Percentiles rank a stretch among this genome's conserved stretches.
These are phyloP conservation scores for Canna indica DNA, from an alignment of 176 grass and related monocot genomes.

Conservation along the genomic window DNA sequence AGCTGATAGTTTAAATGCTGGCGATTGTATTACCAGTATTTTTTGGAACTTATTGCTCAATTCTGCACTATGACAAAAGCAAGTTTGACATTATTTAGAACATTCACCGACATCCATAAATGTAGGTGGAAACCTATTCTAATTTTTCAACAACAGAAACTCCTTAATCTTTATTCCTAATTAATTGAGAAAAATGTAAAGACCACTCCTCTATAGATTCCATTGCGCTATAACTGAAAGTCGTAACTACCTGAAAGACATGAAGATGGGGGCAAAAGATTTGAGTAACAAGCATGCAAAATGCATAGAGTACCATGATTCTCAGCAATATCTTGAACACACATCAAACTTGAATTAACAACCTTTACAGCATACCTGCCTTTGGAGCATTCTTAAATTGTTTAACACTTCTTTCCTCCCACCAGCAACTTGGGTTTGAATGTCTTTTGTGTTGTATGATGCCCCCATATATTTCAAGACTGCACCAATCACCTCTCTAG, in stretches of 20 bases:
- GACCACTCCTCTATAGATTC: background rate
- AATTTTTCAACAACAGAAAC: background rate
- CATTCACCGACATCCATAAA: background rate
- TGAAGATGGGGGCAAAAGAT: background rate
- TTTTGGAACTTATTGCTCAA: too few species aligned
- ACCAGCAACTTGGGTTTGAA: slow-evolving; percentile 58
- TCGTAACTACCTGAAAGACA: background rate
- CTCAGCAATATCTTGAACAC: background rate
- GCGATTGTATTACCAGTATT: background rate
- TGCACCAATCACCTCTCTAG: slow-evolving; percentile 88
- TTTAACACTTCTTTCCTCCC: slow-evolving; percentile 56
- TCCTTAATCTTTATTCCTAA: background rate
- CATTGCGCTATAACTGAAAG: background rate
- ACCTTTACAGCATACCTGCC: slow-evolving; percentile 40
- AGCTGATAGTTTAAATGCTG: background rate
- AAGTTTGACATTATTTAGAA: background rate
- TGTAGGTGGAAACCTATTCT: background rate
- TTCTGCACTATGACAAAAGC: too few species aligned
- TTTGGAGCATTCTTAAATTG: slow-evolving; percentile 55
- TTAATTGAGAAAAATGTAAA: background rate
- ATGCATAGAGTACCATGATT: background rate
- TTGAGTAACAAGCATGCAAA: background rate
- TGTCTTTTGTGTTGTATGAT: slow-evolving; percentile 67
- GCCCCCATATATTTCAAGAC: slow-evolving; percentile 68
- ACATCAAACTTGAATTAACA: slow-evolving; percentile 1